Percentiles rank a stretch among this genome's conserved stretches.
Conservation (phyloP, 106 monocot genomes). For the Posidonia australis region DNA sequence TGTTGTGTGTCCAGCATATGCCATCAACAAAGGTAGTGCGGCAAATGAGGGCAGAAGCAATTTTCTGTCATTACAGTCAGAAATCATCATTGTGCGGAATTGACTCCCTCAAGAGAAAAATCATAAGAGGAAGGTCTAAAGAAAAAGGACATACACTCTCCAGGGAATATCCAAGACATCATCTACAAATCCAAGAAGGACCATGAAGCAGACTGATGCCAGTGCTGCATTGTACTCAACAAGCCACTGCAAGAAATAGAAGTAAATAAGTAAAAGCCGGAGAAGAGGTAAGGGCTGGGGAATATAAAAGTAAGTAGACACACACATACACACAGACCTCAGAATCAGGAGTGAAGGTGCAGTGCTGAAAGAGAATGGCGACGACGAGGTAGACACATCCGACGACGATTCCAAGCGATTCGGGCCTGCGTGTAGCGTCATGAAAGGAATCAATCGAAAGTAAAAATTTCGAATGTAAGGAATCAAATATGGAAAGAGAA, state of each 20-base stretch:
- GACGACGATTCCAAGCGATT: conserved; percentile 82
- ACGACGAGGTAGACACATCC: conserved; percentile 83
- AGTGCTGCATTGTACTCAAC: conserved; percentile 97
- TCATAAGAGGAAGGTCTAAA: neutral
- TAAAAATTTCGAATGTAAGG: neutral
- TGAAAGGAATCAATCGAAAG: neutral
- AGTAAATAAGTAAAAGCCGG: too few relatives aligned
- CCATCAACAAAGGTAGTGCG: conserved; percentile 94
- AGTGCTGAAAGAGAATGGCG: conserved; percentile 84
- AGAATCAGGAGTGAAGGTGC: conserved; percentile 81
- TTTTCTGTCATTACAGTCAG: conserved; percentile 42
- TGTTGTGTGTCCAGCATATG: conserved; percentile 96
- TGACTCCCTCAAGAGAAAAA: neutral
- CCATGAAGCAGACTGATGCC: conserved; percentile 92
- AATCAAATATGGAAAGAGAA: neutral
- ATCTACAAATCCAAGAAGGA: conserved; percentile 95
- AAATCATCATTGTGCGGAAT: neutral
- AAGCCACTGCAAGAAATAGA: conserved; percentile 69
- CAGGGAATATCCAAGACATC: conserved; percentile 97
- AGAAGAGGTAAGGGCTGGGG: neutral
- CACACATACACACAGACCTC: conserved; percentile 55
- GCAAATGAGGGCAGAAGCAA: conserved; percentile 82
- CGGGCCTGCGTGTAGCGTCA: conserved; percentile 42
- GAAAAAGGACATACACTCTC: conserved; percentile 65
- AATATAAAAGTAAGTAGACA: neutral